A percentile compares a stretch with the other conserved stretches of the same genome.
phyloP scores from a whole-genome alignment of 169 alveolate species.

The Plasmodium coatneyi region DNA sequence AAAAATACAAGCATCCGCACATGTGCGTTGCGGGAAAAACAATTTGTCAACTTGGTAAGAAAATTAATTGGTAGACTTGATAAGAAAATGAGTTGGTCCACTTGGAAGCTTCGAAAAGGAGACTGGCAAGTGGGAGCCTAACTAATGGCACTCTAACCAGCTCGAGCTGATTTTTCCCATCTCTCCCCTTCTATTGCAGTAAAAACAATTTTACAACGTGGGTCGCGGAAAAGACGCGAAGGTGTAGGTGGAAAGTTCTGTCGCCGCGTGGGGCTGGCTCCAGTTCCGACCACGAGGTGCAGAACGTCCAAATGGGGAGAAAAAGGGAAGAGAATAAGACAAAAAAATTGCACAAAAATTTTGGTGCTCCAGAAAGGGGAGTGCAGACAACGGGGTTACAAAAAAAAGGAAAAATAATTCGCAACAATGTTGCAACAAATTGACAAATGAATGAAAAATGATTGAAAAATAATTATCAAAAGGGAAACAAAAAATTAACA shows the following conservation, averaged over 20 bases:
- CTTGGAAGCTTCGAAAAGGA: neutral
- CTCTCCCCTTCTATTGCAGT: neutral
- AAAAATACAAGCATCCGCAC: neutral
- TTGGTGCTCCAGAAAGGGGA: neutral
- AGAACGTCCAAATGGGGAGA: neutral
- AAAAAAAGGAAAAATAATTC: neutral
- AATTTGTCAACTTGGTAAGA: neutral
- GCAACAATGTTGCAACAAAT: neutral
- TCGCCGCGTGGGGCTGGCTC: neutral
- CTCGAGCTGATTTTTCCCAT: neutral
- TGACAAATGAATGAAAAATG: neutral
- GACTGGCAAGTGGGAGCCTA: neutral
- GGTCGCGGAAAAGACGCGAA: neutral
- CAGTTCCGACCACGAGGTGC: neutral
- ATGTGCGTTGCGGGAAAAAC: neutral
- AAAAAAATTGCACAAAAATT: neutral
- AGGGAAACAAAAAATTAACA: neutral
- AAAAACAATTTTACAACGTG: neutral
- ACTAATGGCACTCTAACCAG: neutral
- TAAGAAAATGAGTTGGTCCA: neutral
- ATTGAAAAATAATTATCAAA: no score
- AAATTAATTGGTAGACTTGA: no score
- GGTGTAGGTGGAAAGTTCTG: neutral
- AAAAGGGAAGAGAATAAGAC: neutral
- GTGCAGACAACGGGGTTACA: neutral